These are phyloP conservation scores for Lentinula boryana DNA, from an alignment of 768 basidiomycete genomes.

Conservation along the genomic window DNA sequence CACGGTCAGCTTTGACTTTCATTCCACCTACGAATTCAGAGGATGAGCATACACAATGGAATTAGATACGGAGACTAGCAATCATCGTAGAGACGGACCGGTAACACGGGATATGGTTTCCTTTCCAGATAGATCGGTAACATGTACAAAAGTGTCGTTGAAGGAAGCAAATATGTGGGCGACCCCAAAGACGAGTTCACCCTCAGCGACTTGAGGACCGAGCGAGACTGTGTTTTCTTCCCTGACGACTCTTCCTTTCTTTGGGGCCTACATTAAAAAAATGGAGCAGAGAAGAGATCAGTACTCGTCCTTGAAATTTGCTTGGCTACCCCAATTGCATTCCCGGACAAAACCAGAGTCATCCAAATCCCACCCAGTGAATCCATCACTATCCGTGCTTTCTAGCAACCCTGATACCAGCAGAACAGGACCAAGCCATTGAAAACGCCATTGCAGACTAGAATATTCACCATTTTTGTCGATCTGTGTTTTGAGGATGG, in stretches of 20 bases:
- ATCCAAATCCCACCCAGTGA: not conserved
- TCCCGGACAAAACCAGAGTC: not conserved
- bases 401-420: not conserved
- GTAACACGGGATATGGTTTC: constrained; percentile 99
- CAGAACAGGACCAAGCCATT: not conserved
- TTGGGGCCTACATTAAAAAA: constrained; percentile 57
- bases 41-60: not conserved
- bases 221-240: constrained; percentile 85
- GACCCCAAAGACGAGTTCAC: constrained; percentile 96
- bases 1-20: constrained; percentile 99
- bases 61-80: no score
- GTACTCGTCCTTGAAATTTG: not conserved
- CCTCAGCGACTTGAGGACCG: constrained; percentile 93
- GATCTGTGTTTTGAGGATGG: not conserved
- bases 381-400: not conserved
- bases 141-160: constrained; percentile 99
- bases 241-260: constrained; percentile 71
- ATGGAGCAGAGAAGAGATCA: not conserved
- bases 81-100: constrained; percentile 41
- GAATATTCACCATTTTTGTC: not conserved
- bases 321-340: not conserved
- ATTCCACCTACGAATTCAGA: constrained; percentile 65
- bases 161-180: constrained; percentile 99
- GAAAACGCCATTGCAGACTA: not conserved
- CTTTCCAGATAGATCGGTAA: constrained; percentile 98